Conservation (phyloP, 768 basidiomycete species). For the Amanita rubescens region DNA sequence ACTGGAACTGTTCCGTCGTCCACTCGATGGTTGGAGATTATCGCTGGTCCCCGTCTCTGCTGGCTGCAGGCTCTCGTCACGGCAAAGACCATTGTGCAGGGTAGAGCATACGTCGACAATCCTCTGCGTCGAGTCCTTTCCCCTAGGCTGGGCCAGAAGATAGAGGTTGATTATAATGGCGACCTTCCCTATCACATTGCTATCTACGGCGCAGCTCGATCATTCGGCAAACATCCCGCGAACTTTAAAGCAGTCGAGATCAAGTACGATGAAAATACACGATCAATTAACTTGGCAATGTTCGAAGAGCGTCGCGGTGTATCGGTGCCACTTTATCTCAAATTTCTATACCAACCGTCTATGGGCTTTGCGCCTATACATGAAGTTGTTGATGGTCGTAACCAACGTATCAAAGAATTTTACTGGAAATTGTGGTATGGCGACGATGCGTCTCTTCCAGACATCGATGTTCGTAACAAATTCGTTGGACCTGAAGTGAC, state of each 20-base stretch:
- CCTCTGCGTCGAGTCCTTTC: conserved; percentile 81
- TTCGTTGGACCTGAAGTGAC: conserved; percentile 85
- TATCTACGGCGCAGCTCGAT: conserved; percentile 74
- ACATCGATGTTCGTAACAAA: conserved; percentile 72
- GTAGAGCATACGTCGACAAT: conserved; percentile 79
- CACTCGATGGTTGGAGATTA: conserved; percentile 71
- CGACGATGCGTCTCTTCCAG: conserved; percentile 67
- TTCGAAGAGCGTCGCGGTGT: conserved; percentile 76
- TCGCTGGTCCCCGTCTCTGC: conserved; percentile 74
- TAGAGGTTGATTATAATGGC: conserved; percentile 49
- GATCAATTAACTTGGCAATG: conserved; percentile 62
- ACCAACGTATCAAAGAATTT: conserved; percentile 89
- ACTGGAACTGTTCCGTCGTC: conserved; percentile 48
- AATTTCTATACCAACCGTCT: conserved; percentile 82
- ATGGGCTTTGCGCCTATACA: conserved; percentile 91
- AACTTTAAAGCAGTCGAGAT: conserved; percentile 83
- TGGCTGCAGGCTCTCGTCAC: conserved; percentile 87
- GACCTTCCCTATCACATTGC: conserved; percentile 49
- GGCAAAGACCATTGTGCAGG: conserved; percentile 82
- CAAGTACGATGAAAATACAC: conserved; percentile 42
- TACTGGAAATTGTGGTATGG: conserved; percentile 99
- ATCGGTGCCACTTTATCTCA: conserved; percentile 73
- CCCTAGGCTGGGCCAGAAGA: conserved; percentile 73
- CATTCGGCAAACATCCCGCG: conserved; percentile 62
- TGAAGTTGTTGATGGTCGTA: conserved; percentile 77